Base-by-base conservation (phyloP, 2,329 filamentous ascomycete species). In the Septoria petroselini region DNA sequence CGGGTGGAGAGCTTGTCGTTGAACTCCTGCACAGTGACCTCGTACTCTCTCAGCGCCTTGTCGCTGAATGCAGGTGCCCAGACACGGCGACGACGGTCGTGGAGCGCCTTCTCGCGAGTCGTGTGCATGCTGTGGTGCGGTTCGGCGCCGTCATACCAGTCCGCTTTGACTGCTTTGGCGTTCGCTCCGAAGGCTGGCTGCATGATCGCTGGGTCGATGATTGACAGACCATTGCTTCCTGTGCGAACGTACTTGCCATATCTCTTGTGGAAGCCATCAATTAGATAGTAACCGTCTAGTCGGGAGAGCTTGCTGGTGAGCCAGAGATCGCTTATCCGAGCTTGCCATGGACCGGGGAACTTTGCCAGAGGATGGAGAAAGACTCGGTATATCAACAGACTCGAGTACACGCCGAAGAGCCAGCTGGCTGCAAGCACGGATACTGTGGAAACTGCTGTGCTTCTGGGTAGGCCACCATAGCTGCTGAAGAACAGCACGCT, bases 21-120 rank as follows among this genome's bases (percentile, higher is more conserved):
- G 54, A 71, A 70, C 2, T 44, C 54, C 11, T 61, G 57, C 2
- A 74, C 60, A 1, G 69, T 62, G 12, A 61, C 48, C 51, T 74
- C 72, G 50, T 75, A 75, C 3, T 68, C 69, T 2, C 70, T 64
- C 17, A 75, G 49, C 4, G 68, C 65, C 45, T 66, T 69, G 50
- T 71, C 67, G 47, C 66, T 69, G 55, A 75, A 74, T 1, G 66
- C 72, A 7, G 61, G 55, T 42, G 65, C 68, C 72, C 72, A 76
- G 19, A 71, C 60, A 8, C 68, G 61, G 7, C 72, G 63, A 18
- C 72, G 63, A 7, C 62, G 58, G 49, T 72, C 69, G 59, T 74
- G 72, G 18, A 64, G 33, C 11, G 51, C 48, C 35, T 61, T 62
- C 38, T 71, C 64, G 3, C 73, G 66, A 3, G 60, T 64, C 11